Evolutionary conservation across 1,284 basidiomycete genomes (phyloP).

Genomic region (Butyriboletus appendiculatus): DNA sequence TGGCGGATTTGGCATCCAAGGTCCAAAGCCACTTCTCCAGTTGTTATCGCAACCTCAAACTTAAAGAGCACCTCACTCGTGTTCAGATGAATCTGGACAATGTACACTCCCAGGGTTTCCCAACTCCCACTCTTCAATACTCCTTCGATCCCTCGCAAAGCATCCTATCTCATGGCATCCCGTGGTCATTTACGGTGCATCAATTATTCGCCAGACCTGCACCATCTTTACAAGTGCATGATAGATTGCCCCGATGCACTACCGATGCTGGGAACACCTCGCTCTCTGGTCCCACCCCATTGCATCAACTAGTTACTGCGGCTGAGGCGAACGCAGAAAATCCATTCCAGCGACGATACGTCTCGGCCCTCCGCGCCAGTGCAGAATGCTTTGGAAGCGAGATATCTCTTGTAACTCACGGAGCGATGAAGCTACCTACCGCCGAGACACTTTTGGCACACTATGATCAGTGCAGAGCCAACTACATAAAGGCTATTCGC

Average conservation of each 20-base stretch:
- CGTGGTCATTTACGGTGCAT: too few species aligned
- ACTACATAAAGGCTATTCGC: slow-evolving; percentile 1
- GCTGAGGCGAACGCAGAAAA: neutral
- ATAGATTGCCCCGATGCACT: too few species aligned
- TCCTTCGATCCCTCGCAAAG: slow-evolving; percentile 10
- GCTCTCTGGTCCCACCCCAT: neutral
- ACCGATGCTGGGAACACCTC: too few species aligned
- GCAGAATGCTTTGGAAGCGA: slow-evolving; percentile 15
- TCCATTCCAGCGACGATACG: slow-evolving; percentile 21
- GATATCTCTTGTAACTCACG: neutral
- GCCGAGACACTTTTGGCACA: slow-evolving; percentile 8
- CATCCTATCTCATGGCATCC: neutral
- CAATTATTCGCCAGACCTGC: too few species aligned
- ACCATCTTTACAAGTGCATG: too few species aligned
- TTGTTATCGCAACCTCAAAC: slow-evolving; percentile 15
- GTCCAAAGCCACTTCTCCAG: slow-evolving; percentile 9
- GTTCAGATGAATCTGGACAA: slow-evolving; percentile 14
- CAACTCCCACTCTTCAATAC: slow-evolving; percentile 5
- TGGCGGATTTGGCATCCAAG: slow-evolving; percentile 12
- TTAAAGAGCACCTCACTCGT: slow-evolving; percentile 4
- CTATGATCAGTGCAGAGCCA: slow-evolving; percentile 3
- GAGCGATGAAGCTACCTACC: neutral
- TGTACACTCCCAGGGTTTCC: neutral
- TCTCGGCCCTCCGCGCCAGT: slow-evolving; percentile 17
- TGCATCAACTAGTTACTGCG: slow-evolving; percentile 12